Conservation (phyloP, 768 basidiomycete genomes). For the Royoungia palumana region DNA sequence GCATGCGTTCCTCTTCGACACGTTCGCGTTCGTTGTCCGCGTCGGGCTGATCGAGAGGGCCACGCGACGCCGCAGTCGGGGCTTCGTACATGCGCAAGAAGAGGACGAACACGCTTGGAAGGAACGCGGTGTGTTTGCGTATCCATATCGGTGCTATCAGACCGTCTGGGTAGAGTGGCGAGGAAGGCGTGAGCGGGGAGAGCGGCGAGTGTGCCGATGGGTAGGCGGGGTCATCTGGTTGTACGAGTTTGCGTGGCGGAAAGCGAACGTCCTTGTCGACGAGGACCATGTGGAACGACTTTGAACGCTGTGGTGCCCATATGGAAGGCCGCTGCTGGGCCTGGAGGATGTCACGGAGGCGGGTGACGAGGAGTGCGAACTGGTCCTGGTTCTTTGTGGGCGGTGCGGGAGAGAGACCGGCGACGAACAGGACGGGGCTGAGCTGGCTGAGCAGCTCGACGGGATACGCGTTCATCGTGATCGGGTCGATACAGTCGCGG, state of each 20-base stretch:
- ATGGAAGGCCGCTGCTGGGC: slow-evolving; percentile 60
- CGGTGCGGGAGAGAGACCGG: slow-evolving; percentile 24
- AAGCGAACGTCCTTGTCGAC: slow-evolving; percentile 84
- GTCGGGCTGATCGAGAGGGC: slow-evolving; percentile 55
- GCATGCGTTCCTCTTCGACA: slow-evolving; percentile 63
- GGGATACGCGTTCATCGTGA: slow-evolving; percentile 87
- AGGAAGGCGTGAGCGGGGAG: slow-evolving; percentile 86
- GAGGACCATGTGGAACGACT: slow-evolving; percentile 76
- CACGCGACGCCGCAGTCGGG: slow-evolving; percentile 40
- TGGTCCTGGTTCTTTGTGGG: slow-evolving; percentile 47
- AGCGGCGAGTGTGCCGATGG: slow-evolving; percentile 77
- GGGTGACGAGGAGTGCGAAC: slow-evolving; percentile 54
- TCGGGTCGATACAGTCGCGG: not conserved
- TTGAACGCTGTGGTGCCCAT: slow-evolving; percentile 70
- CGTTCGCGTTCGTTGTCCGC: slow-evolving; percentile 53
- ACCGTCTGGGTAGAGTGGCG: slow-evolving; percentile 92
- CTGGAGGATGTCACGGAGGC: slow-evolving; percentile 69
- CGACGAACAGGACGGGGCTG: slow-evolving; percentile 84
- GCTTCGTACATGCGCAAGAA: slow-evolving; percentile 82
- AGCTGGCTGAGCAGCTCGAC: slow-evolving; percentile 85
- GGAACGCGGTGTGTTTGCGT: slow-evolving; percentile 86
- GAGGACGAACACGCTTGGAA: slow-evolving; percentile 92
- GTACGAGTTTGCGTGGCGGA: slow-evolving; percentile 77
- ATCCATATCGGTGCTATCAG: slow-evolving; percentile 98
- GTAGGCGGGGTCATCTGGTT: slow-evolving; percentile 55